These are phyloP conservation scores for Blastomyces emzantsi DNA, from an alignment of 2,329 filamentous ascomycete genomes.

Conservation along the genomic window DNA sequence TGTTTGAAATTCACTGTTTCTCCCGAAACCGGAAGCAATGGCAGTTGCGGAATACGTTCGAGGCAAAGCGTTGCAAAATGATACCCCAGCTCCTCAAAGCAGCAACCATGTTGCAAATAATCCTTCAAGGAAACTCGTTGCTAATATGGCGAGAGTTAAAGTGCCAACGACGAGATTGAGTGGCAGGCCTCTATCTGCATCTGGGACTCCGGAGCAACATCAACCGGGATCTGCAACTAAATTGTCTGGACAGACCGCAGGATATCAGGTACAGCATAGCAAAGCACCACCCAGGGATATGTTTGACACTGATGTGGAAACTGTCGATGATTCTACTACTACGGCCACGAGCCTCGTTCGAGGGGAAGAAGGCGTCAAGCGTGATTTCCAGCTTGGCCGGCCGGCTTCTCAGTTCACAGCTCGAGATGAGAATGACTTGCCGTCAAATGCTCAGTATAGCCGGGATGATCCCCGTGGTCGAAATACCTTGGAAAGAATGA, in stretches of 20 bases:
- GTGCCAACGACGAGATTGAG: slow-evolving; percentile 25
- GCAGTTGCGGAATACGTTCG: slow-evolving; percentile 37
- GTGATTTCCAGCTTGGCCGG: slow-evolving; percentile 14
- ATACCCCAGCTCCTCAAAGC: slow-evolving; percentile 23
- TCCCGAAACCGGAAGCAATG: slow-evolving; percentile 22
- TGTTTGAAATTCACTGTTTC: neutral
- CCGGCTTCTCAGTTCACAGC: slow-evolving; percentile 7
- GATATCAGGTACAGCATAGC: neutral
- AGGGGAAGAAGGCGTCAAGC: slow-evolving; percentile 23
- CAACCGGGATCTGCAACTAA: neutral
- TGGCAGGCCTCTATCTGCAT: slow-evolving; percentile 9
- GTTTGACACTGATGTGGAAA: slow-evolving; percentile 39
- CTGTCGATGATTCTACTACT: slow-evolving; percentile 37
- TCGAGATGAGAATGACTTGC: neutral
- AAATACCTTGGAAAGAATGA: slow-evolving; percentile 24
- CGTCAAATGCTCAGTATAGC: neutral
- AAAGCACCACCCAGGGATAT: slow-evolving; percentile 22
- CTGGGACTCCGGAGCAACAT: neutral
- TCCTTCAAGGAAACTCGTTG: slow-evolving; percentile 24
- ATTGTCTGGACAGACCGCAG: neutral
- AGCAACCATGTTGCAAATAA: slow-evolving; percentile 17
- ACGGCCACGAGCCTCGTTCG: slow-evolving; percentile 31
- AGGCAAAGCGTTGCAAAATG: slow-evolving; percentile 12
- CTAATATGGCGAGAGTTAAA: slow-evolving; percentile 29
- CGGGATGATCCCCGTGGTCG: slow-evolving; percentile 9